Conservation (phyloP, 2,329 filamentous ascomycete genomes). For the Monosporascus sp. region DNA sequence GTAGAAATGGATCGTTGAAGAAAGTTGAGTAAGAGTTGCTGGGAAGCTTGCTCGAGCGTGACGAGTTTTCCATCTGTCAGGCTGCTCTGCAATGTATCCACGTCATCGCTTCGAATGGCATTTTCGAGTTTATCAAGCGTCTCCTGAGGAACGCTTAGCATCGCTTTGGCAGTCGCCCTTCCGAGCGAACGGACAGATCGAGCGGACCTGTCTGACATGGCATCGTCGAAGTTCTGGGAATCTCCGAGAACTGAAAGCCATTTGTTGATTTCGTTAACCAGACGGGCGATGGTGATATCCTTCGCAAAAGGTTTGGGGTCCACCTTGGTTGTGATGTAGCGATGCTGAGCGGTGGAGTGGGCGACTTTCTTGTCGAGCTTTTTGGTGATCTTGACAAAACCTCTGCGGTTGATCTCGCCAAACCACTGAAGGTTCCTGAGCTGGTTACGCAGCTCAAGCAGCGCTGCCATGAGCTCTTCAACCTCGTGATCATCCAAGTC, state of each 20-base stretch:
- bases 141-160: slow-evolving; percentile 63
- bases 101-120: slow-evolving; percentile 65
- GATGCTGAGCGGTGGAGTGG: slow-evolving; percentile 68
- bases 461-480: slow-evolving; percentile 83
- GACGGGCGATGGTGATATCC: slow-evolving; percentile 46
- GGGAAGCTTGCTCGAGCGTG: slow-evolving; percentile 48
- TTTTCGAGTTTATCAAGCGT: slow-evolving; percentile 68
- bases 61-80: slow-evolving; percentile 54
- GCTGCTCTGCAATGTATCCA: slow-evolving; percentile 47
- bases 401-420: slow-evolving; percentile 89
- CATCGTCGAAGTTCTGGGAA: slow-evolving; percentile 69
- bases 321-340: slow-evolving; percentile 86
- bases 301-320: slow-evolving; percentile 84
- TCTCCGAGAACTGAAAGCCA: slow-evolving; percentile 84
- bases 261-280: slow-evolving; percentile 69
- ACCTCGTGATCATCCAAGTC: slow-evolving; percentile 81
- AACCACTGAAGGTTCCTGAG: slow-evolving; percentile 95
- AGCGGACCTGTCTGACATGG: slow-evolving; percentile 66
- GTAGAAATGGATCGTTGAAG: slow-evolving; percentile 72
- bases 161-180: slow-evolving; percentile 68
- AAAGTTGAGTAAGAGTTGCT: slow-evolving; percentile 71
- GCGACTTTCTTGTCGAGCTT: slow-evolving; percentile 95
- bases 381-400: slow-evolving; percentile 98
- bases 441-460: slow-evolving; percentile 83
- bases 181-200: slow-evolving; percentile 67